phyloP scores from a whole-genome alignment of 306 rosid species.

The Styphnolobium japonicum region DNA sequence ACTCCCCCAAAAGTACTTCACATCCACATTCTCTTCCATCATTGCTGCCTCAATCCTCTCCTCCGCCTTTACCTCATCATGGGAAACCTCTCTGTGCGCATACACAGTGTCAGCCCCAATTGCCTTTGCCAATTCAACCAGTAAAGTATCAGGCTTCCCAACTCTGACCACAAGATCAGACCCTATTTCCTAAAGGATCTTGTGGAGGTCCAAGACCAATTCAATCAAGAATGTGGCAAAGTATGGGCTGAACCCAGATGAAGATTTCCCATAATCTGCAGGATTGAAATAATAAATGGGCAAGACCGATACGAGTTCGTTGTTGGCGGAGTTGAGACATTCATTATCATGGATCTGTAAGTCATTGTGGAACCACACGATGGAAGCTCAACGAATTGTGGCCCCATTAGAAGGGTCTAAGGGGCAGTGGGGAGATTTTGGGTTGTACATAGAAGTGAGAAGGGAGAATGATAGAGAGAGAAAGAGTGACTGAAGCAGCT shows the following conservation, averaged over 20 bases:
- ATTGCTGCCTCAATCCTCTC: constrained; percentile 66
- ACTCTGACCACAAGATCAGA: constrained; percentile 85
- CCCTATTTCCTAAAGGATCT: constrained; percentile 70
- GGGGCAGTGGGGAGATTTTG: constrained; percentile 73
- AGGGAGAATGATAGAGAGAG: constrained; percentile 59
- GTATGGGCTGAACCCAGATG: constrained; percentile 85
- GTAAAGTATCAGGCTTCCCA: constrained; percentile 79
- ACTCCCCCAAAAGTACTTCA: constrained; percentile 94
- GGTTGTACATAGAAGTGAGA: constrained; percentile 51
- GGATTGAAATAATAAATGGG: constrained; percentile 97
- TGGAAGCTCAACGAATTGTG: constrained; percentile 74
- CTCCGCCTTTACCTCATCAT: constrained; percentile 82
- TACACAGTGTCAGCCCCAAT: constrained; percentile 84
- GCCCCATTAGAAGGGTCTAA: constrained; percentile 82
- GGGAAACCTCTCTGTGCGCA: constrained; percentile 79
- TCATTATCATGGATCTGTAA: constrained; percentile 86
- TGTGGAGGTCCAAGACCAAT: constrained; percentile 72
- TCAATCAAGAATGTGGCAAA: constrained; percentile 73
- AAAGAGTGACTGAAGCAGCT: constrained; percentile 63
- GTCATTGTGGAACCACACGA: constrained; percentile 93
- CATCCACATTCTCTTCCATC: constrained; percentile 85
- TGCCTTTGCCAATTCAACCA: constrained; percentile 75
- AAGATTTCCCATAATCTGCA: constrained; percentile 75
- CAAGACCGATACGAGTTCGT: constrained; percentile 72
- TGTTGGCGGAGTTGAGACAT: constrained; percentile 66